Percentiles rank a stretch among this genome's conserved stretches.
These are phyloP conservation scores for Auxenochlorella protothecoides DNA, from an alignment of 139 green algal genomes.

Conservation along the genomic window DNA sequence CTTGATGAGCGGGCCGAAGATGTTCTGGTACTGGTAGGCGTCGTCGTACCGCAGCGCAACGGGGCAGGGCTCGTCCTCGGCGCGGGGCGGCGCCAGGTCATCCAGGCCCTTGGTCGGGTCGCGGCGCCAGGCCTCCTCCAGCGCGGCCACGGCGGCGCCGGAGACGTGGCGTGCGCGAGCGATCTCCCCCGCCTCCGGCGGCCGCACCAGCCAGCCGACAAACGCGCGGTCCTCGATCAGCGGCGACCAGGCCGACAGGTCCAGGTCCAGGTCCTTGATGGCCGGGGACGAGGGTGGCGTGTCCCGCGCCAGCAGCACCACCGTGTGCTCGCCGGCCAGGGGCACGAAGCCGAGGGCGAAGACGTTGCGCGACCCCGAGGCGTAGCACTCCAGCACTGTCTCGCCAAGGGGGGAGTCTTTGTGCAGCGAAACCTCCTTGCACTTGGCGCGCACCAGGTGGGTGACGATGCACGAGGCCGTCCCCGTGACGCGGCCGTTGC, in stretches of 20 bases:
- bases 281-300: slow-evolving; percentile 48
- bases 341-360: slow-evolving; percentile 96
- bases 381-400: slow-evolving; percentile 93
- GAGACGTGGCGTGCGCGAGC: slow-evolving; percentile 61
- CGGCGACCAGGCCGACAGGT: slow-evolving; percentile 83
- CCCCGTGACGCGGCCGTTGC: slow-evolving; percentile 70
- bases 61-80: slow-evolving; percentile 61
- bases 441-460: slow-evolving; percentile 66
- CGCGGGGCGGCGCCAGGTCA: slow-evolving; percentile 48
- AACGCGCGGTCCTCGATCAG: slow-evolving; percentile 86
- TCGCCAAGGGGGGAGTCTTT: slow-evolving; percentile 85
- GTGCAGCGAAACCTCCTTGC: slow-evolving; percentile 86
- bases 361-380: slow-evolving; percentile 77
- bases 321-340: slow-evolving; percentile 51
- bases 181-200: slow-evolving; percentile 47
- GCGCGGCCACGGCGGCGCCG: slow-evolving; percentile 35
- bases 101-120: slow-evolving; percentile 59
- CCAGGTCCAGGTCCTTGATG: slow-evolving; percentile 72
- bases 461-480: slow-evolving; percentile 78
- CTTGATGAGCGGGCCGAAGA: slow-evolving; percentile 78
- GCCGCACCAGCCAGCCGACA: slow-evolving; percentile 75
- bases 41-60: slow-evolving; percentile 90
- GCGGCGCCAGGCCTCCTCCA: slow-evolving; percentile 87
- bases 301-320: slow-evolving; percentile 89
- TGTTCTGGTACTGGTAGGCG: slow-evolving; percentile 76